Percentiles rank a stretch among this genome's conserved stretches.
Conservation (phyloP, 129 eudicot species). For the Tagetes erecta region DNA sequence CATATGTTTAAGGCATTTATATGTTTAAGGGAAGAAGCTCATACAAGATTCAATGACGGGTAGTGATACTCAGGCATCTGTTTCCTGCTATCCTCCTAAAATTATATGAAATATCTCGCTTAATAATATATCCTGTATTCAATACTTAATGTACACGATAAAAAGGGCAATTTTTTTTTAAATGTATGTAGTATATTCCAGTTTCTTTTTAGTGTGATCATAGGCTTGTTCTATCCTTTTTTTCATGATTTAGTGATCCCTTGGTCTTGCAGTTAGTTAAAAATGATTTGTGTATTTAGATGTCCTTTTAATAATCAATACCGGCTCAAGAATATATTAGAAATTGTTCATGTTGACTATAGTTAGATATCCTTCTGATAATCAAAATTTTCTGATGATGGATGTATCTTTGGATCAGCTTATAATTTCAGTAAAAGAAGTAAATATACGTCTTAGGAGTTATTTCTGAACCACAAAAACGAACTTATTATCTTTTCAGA, state of each 20-base stretch:
- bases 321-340: background rate
- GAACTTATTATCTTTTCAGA: slow-evolving; percentile 46
- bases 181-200: background rate
- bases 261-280: background rate
- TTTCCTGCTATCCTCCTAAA: slow-evolving; percentile 7
- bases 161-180: background rate
- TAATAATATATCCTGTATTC: background rate
- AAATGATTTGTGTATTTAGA: background rate
- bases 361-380: background rate
- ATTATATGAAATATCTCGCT: background rate
- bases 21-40: background rate
- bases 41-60: background rate
- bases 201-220: background rate
- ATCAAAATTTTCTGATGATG: slow-evolving; percentile 6
- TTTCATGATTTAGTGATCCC: background rate
- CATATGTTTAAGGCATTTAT: background rate
- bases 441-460: background rate
- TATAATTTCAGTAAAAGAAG: background rate
- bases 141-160: background rate
- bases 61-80: background rate
- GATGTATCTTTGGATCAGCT: background rate
- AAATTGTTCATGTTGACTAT: background rate
- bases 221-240: background rate
- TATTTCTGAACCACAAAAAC: background rate
- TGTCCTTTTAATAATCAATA: background rate